Evolutionary conservation across 768 basidiomycete genomes (phyloP), one percentile per base, ranked within the genome.

Genomic region (Pleurotus salmoneostramineus): DNA sequence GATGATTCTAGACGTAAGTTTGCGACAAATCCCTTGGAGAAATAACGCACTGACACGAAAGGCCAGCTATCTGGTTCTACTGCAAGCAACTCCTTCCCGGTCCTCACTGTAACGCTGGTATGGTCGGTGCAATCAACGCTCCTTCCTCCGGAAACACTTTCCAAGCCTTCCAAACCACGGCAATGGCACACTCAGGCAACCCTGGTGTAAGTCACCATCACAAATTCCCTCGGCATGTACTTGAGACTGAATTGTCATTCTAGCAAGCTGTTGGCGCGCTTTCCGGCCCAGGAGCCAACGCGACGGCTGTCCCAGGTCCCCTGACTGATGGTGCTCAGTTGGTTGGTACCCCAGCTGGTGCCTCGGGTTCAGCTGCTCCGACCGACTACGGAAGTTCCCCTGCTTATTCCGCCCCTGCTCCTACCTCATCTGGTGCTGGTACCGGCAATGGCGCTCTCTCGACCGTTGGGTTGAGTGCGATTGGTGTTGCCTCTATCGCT

Each of bases 71-170:
- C 46, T 85, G 80, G 79, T 83, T 83, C 75, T 40, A 40, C 37
- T 40, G 37, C 37, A 40, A 81, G 59, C 80, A 80, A 64, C 65
- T 74, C 10, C 2, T 52, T 3, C 77, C 76, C 0, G 1, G 43
- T 1, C 66, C 72, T 10, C 83, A 85, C 66, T 84, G 83, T 61
- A 47, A 58, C 8, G 46, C 52, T 69, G 77, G 76, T 54, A 80
- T 80, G 78, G 75, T 78, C 45, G 77, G 82, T 43, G 77, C 78
- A 10, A 81, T 85, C 66, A 84, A 84, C 65, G 72, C 81, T 0
- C 79, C 80, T 2, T 51, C 69, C 4, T 64, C 68, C n/a, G 80
- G 78, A 2, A 67, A 73, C 66, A 79, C 76, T 14, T 75, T 80
- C 58, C 61, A 58, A 0, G 63, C 65, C 11, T 83, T 74, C 71